Base-by-base conservation (phyloP, 140 eudicot genomes). In the Stevia rebaudiana region DNA sequence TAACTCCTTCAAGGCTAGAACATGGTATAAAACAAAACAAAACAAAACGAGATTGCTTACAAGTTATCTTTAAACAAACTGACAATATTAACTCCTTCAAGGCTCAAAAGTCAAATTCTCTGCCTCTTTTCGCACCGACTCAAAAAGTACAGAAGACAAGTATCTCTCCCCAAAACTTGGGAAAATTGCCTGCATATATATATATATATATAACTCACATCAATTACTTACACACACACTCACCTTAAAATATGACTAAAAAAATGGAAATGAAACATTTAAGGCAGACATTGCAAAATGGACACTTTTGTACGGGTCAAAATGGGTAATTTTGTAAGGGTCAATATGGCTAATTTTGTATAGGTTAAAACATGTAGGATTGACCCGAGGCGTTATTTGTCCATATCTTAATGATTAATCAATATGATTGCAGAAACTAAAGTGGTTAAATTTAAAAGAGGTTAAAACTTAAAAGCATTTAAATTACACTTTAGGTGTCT, bases 151-250 rank as follows among this genome's bases (percentile, higher is more conserved):
- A 0, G 89, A 79, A 10, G 89, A 83, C 48, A 83, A 33, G 53
- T 83, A 83, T 5, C 85, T 65, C 78, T 83, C 89, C 54, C 85
- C 89, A 7, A 79, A 75, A 54, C 89, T 83, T 40, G 85, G 85
- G 40, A 70, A 76, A 1, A 82, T 64, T 5, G 53, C 80, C 84
- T 82, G 74, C 48, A 44, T 46, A 65, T 43, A 47, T 36, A 31
- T 49, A 44, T 31, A 56, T 36, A 63, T 63, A 39, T n/a, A n/a
- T n/a, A 28, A 30, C 63, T 72, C 30, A 48, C 48, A n/a, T 72
- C 51, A 63, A 54, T 25, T 57, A 31, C 43, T n/a, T 25, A 55
- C 8, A 12, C 16, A 13, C 11, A 52, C 49, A n/a, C n/a, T n/a
- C 49, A 52, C 46, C n/a, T n/a, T n/a, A n/a, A n/a, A n/a, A n/a